These are phyloP conservation scores for Leishmania tropica DNA, from an alignment of 208 protist species.

Conservation along the genomic window DNA sequence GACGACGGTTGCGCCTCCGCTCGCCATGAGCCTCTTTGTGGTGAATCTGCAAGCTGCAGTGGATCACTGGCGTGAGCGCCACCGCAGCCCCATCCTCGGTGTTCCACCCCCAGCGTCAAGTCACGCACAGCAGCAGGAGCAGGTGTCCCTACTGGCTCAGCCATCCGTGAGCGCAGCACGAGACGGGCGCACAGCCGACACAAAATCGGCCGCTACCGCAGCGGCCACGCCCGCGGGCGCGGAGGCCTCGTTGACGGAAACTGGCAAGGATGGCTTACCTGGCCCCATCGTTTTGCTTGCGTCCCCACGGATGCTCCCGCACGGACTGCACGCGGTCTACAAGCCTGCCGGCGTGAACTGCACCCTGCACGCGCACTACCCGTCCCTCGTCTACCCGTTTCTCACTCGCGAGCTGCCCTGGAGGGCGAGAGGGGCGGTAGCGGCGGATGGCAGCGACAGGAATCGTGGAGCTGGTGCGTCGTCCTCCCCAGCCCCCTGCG, in stretches of 20 bases:
- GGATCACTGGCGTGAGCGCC: slow-evolving; percentile 7
- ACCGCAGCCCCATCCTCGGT: not conserved
- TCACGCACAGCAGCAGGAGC: not conserved
- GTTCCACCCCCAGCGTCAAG: not conserved
- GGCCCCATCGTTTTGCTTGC: slow-evolving; percentile 5
- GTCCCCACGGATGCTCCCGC: slow-evolving; percentile 36
- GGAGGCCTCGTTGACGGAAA: not conserved
- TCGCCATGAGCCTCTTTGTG: slow-evolving; percentile 35
- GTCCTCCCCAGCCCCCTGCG: not conserved
- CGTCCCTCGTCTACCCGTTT: slow-evolving; percentile 49
- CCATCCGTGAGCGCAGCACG: not conserved
- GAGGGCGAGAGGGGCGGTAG: slow-evolving; percentile 6
- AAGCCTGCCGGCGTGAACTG: slow-evolving; percentile 68
- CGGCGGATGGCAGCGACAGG: not conserved
- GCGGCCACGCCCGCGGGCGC: not conserved
- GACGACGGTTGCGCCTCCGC: slow-evolving; percentile 30
- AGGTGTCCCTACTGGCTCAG: not conserved
- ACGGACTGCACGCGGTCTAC: slow-evolving; percentile 60
- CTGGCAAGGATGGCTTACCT: not conserved
- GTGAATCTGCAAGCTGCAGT: slow-evolving; percentile 38
- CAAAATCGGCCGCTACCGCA: not conserved
- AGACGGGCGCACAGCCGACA: not conserved
- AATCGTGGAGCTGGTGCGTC: not conserved
- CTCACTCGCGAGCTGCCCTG: slow-evolving; percentile 42
- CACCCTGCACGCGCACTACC: slow-evolving; percentile 62